Percentiles rank a stretch among this genome's conserved stretches.
Conservation (phyloP, 768 basidiomycete genomes). For the Lactarius quietus region DNA sequence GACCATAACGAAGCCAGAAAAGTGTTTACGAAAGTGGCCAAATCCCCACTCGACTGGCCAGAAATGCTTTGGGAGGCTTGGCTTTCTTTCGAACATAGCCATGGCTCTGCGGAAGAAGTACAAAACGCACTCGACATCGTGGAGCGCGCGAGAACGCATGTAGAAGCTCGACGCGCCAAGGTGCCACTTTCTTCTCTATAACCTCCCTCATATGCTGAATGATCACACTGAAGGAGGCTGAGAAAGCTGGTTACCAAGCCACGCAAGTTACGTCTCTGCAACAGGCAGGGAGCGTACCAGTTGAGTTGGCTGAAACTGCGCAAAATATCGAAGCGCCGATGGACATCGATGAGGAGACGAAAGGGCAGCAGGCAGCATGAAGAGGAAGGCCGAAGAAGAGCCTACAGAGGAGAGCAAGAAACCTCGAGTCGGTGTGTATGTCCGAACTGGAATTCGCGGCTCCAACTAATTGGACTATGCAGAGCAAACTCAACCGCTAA, state of each 20-base stretch:
- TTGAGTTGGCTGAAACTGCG: conserved; percentile 22
- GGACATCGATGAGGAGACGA: conserved; percentile 40
- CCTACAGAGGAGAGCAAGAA: conserved; percentile 52
- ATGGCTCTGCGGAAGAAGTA: conserved; percentile 68
- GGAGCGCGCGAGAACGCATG: conserved; percentile 58
- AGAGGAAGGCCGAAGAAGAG: conserved; percentile 62
- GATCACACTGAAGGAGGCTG: conserved; percentile 49
- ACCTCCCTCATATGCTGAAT: background rate
- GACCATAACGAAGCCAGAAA: conserved; percentile 58
- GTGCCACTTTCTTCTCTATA: conserved; percentile 37
- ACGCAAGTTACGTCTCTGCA: conserved; percentile 44
- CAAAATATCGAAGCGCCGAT: conserved; percentile 33
- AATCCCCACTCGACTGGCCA: conserved; percentile 87
- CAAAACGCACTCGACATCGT: conserved; percentile 61
- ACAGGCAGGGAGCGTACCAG: conserved; percentile 37
- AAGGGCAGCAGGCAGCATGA: conserved; percentile 45
- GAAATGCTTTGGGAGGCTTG: conserved; percentile 93
- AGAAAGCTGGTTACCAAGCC: conserved; percentile 52
- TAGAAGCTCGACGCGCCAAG: conserved; percentile 61
- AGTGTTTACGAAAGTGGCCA: conserved; percentile 60
- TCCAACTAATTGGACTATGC: conserved; percentile 6
- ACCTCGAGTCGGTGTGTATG: conserved; percentile 51
- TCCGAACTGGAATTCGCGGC: conserved; percentile 1
- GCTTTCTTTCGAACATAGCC: conserved; percentile 79
- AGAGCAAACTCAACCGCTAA: conserved; percentile 46